Evolutionary conservation across 164 flowering plant species (phyloP), one percentile per base, ranked within the genome.

Genomic region (Vitis amurensis): DNA sequence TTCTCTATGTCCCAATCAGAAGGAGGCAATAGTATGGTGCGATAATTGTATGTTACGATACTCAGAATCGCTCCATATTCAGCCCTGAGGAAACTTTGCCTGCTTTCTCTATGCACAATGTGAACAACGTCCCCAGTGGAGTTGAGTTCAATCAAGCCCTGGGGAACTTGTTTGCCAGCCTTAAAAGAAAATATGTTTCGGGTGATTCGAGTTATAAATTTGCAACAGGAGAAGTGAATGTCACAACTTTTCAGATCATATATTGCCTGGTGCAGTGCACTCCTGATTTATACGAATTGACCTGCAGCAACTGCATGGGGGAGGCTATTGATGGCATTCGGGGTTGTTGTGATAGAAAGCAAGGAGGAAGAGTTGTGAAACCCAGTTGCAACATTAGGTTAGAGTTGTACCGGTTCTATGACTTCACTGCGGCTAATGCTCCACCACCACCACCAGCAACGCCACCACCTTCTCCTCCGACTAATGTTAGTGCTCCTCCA

Each of bases 241-340:
- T 75, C n/a, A 50, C 70, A 0, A 14, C 23, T 23, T 16, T 51
- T 12, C 73, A 78, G 68, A 73, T 14, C 3, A 13, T 80, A 19
- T 77, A 83, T 55, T 59, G 67, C 11, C 70, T 78, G 2, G 83
- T 27, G 4, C 85, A 82, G 77, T 86, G 89, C 76, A 77, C 79
- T 2, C 77, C 67, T 23, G 80, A 84, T 74, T 23, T 82, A 72
- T 47, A 76, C 3, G 4, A 12, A 2, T 8, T 2, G 0, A 70
- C 69, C 13, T 85, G 88, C 53, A 11, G n/a, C 2, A 11, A 4
- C 6, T 85, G 90, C 51, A 73, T 87, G 3, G 6, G 6, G 0
- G 16, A 2, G 1, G 67, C 60, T 1, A 11, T 61, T 2, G 4
- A 23, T 2, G 1, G 14, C 0, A 9, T 82, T 19, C 69, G 63